Conservation (phyloP, 2,329 filamentous ascomycete genomes). For the Lasiodiplodia theobromae region DNA sequence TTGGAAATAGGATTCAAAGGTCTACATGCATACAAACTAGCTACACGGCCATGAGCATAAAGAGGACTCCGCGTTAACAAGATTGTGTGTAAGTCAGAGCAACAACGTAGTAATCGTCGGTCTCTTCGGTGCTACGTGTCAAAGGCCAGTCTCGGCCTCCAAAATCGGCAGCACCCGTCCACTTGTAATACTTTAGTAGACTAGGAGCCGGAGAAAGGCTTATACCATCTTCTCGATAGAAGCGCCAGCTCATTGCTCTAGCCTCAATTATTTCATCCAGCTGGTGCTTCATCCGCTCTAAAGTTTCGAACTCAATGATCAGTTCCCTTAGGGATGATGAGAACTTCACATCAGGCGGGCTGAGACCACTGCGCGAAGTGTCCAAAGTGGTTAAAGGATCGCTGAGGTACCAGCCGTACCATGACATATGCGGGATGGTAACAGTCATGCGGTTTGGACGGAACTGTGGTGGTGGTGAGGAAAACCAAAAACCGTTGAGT, state of each 20-base stretch:
- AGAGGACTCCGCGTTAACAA: no score
- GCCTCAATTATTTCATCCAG: constrained; percentile 31
- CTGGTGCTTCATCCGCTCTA: constrained; percentile 32
- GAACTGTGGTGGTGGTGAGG: constrained; percentile 35
- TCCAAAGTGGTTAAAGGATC: constrained; percentile 97
- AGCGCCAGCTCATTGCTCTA: constrained; percentile 17
- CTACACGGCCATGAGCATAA: no score
- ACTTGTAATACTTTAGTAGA: background rate
- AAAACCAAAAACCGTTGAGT: background rate
- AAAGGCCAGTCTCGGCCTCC: background rate
- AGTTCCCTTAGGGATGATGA: constrained; percentile 31
- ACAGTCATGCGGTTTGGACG: constrained; percentile 49
- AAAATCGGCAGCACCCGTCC: constrained; percentile 13
- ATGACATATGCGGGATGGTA: constrained; percentile 59
- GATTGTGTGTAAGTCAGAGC: background rate
- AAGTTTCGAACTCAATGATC: constrained; percentile 34
- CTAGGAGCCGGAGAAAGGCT: background rate
- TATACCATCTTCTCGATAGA: background rate
- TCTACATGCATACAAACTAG: no score
- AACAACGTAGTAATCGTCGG: constrained; percentile 11
- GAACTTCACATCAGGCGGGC: constrained; percentile 34
- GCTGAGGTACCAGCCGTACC: constrained; percentile 90
- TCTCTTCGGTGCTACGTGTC: background rate
- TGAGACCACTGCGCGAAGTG: constrained; percentile 59
- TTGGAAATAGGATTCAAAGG: no score